Evolutionary conservation across 139 green algal species (phyloP).

Genomic region (Tetraselmis striata): DNA sequence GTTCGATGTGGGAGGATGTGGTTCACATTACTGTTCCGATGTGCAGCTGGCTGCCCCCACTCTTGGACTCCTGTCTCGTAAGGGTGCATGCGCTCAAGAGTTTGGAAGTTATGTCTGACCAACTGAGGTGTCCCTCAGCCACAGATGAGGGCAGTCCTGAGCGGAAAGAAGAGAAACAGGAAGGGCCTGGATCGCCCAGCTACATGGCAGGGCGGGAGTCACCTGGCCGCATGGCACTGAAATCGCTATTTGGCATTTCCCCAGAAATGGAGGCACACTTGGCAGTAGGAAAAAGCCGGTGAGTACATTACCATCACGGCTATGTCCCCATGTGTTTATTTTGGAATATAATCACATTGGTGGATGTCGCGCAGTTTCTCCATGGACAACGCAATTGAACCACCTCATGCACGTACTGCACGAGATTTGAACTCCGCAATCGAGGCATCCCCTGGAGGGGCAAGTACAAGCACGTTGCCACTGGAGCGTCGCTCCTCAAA

Average conservation of each 20-base stretch:
- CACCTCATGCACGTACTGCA: background rate
- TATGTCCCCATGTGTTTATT: background rate
- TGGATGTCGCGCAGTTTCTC: background rate
- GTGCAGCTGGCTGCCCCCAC: background rate
- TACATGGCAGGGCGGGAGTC: too few relatives aligned
- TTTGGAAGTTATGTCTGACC: too few relatives aligned
- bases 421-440: background rate
- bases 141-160: too few relatives aligned
- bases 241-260: too few relatives aligned
- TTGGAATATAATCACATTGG: background rate
- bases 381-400: background rate
- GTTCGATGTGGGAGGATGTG: background rate
- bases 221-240: too few relatives aligned
- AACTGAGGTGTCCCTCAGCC: too few relatives aligned
- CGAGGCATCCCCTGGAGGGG: background rate
- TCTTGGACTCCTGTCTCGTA: too few relatives aligned
- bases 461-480: background rate
- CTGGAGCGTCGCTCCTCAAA: background rate
- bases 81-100: too few relatives aligned
- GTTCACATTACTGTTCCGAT: background rate
- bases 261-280: too few relatives aligned
- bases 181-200: background rate
- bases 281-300: too few relatives aligned
- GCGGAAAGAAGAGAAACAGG: too few relatives aligned
- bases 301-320: too few relatives aligned